A percentile compares a stretch with the other conserved stretches of the same genome.
Evolutionary conservation across 768 basidiomycete genomes (phyloP).

Genomic region (Panaeolus cyanescens): DNA sequence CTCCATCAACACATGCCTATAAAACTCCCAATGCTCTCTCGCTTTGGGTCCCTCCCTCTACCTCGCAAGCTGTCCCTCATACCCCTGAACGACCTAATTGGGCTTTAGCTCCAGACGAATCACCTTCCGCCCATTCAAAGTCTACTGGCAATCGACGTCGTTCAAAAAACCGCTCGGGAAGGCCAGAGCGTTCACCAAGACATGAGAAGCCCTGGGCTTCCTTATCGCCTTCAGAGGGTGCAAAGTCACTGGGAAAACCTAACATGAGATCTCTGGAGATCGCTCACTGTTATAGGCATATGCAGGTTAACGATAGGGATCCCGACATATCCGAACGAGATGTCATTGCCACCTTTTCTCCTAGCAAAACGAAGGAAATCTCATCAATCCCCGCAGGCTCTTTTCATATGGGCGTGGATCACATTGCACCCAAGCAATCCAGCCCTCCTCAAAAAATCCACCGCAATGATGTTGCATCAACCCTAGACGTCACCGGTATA

Average conservation of each 20-base stretch:
- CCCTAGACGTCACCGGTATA: no score
- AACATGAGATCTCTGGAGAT: no score
- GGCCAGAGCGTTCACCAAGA: background rate
- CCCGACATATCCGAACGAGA: background rate
- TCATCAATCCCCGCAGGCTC: background rate
- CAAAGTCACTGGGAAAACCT: background rate
- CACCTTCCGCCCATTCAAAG: background rate
- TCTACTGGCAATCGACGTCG: background rate
- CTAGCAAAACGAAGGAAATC: no score
- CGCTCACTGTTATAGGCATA: background rate
- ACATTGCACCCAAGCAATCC: no score
- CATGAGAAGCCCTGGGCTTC: background rate
- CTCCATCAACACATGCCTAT: no score
- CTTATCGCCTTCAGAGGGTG: background rate
- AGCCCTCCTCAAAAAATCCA: background rate
- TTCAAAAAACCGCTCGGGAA: background rate
- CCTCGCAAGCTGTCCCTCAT: slow-evolving; percentile 14
- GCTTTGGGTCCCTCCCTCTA: background rate
- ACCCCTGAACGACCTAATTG: slow-evolving; percentile 34
- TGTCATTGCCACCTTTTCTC: background rate
- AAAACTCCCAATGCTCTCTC: background rate
- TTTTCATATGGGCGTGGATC: background rate
- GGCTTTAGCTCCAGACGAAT: slow-evolving; percentile 31
- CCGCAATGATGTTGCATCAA: no score
- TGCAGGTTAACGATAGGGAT: background rate